Evolutionary conservation across 345 rosid species (phyloP).

Genomic region (Rhizophora apiculata): DNA sequence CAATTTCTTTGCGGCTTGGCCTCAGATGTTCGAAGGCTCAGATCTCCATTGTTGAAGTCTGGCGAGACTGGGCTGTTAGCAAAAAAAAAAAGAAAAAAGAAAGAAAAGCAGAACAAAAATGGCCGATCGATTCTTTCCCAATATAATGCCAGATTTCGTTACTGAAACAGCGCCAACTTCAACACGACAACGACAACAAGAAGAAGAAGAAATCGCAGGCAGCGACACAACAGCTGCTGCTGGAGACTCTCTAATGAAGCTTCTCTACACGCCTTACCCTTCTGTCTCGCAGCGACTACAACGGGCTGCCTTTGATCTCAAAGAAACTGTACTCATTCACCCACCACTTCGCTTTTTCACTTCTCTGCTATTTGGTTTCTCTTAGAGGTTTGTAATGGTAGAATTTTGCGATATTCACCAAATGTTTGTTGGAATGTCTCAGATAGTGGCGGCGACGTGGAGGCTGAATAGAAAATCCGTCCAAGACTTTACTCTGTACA

Average conservation of each 20-base stretch:
- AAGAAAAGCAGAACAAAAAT: conserved; percentile 12
- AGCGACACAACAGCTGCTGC: not conserved
- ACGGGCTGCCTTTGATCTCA: conserved; percentile 63
- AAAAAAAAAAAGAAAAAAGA: not conserved
- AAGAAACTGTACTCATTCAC: conserved; percentile 54
- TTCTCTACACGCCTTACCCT: conserved; percentile 62
- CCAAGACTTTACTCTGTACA: conserved; percentile 24
- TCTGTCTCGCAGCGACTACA: conserved; percentile 52
- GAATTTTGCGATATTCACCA: not conserved
- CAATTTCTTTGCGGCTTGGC: too few relatives aligned
- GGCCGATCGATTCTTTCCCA: conserved; percentile 70
- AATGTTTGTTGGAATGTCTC: conserved; percentile 13
- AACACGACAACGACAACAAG: not conserved
- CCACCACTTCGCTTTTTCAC: not conserved
- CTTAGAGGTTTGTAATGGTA: not conserved
- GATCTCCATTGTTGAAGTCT: too few relatives aligned
- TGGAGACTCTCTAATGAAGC: conserved; percentile 51
- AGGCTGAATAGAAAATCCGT: conserved; percentile 16
- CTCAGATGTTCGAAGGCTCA: too few relatives aligned
- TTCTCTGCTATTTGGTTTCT: not conserved
- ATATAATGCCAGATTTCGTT: conserved; percentile 50
- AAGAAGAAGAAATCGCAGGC: not conserved
- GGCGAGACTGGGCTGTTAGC: too few relatives aligned
- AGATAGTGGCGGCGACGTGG: conserved; percentile 26
- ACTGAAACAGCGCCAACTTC: conserved; percentile 25